Base-by-base conservation (phyloP, 495 filamentous ascomycete species). In the Aspergillus incahuasiensis region DNA sequence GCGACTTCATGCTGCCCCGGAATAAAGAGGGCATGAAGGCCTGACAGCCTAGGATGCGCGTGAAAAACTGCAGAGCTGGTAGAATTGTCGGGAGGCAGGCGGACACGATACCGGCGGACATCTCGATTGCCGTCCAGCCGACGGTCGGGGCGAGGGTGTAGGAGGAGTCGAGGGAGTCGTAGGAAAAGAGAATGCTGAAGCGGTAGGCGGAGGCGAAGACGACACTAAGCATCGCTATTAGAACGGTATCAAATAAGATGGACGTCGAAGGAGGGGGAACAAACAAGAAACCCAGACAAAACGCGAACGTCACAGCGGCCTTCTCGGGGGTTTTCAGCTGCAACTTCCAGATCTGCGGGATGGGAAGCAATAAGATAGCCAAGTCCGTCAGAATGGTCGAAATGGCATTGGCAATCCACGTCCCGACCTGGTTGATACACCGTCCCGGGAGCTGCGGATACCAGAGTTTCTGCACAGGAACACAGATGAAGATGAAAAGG, bases 351-450 rank as follows among this genome's bases (percentile, higher is more conserved):
- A 78, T 67, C 16, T 71, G 64, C 1, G 67, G 70, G 1, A 77
- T 56, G 0, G 78, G 78, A 19, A 81, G 62, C n/a, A 66, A 48
- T 3, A 80, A 63, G 16, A 81, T 79, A 11, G 65, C 57, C 32
- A 80, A 54, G 50, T 81, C 75, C 32, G 71, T 75, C 6, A 72
- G 51, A 21, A 82, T 73, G 35, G 76, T 80, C 25, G 73, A 72
- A 9, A 76, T 67, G 7, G 73, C 73, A n/a, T 76, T 75, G 8
- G 68, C 71, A 30, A 76, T 68, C 56, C 75, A 79, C 18, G 74
- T 76, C 7, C 48, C 65, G 41, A 72, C 72, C 28, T 74, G 69
- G 45, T 74, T 64, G 56, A 79, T 76, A 57, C 79, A 81, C 3
- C 53, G 53, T 0, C 72, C 74, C 0, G 68, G 58, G 7, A 71